These are phyloP conservation scores for Seiridium unicorne DNA, from an alignment of 2,329 filamentous ascomycete species.

Conservation along the genomic window DNA sequence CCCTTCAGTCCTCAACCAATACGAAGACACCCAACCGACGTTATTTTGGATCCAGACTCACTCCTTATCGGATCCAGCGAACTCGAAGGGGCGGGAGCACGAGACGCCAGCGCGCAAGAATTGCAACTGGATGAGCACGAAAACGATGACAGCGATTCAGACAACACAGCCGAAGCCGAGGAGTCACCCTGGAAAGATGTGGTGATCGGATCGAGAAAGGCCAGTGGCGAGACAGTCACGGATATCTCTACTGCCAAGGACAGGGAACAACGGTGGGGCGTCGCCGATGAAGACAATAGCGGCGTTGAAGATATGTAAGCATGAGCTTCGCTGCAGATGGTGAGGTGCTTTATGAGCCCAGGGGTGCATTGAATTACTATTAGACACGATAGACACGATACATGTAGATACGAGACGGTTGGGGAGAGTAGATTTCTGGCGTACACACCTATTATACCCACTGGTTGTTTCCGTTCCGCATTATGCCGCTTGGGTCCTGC, in stretches of 20 bases:
- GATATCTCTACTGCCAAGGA: slow-evolving; percentile 13
- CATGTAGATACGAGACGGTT: no score
- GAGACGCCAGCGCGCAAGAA: slow-evolving; percentile 10
- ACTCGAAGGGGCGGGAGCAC: slow-evolving; percentile 6
- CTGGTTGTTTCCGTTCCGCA: no score
- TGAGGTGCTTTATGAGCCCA: no score
- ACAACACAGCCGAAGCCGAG: slow-evolving; percentile 7
- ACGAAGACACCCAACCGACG: slow-evolving; percentile 25
- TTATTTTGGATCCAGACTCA: slow-evolving; percentile 31
- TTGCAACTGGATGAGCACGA: slow-evolving; percentile 4
- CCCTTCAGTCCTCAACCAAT: slow-evolving; percentile 60
- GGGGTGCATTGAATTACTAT: no score
- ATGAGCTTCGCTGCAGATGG: no score
- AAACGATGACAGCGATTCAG: slow-evolving; percentile 15
- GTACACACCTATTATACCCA: no score
- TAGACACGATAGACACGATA: no score
- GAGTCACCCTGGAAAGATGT: slow-evolving; percentile 20
- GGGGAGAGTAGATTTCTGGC: no score
- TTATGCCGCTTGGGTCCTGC: no score
- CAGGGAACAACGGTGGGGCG: slow-evolving; percentile 10
- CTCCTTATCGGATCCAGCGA: slow-evolving; percentile 16
- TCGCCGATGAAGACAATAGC: background rate
- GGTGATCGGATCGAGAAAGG: slow-evolving; percentile 11
- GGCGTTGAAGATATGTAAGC: background rate
- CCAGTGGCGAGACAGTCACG: slow-evolving; percentile 11